These are phyloP conservation scores for Schizophyllum amplum DNA, from an alignment of 1,284 basidiomycete genomes.

Conservation along the genomic window DNA sequence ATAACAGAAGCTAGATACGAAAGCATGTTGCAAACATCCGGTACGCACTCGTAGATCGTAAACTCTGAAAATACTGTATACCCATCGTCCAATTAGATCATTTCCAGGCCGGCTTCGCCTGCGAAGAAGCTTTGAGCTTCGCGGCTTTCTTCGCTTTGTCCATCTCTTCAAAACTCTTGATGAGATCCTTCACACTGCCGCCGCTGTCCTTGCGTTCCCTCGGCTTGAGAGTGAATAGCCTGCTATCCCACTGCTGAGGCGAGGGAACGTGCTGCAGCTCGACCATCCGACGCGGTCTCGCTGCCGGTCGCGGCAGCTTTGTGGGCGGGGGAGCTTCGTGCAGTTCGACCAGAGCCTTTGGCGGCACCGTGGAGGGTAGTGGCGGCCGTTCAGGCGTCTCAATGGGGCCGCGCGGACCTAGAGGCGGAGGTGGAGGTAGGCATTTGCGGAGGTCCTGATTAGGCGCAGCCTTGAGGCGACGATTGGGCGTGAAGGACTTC, in stretches of 20 bases:
- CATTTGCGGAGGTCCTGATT: constrained; percentile 22
- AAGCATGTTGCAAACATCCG: background rate
- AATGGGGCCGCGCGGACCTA: constrained; percentile 45
- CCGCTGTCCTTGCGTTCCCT: constrained; percentile 46
- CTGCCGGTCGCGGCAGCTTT: constrained; percentile 32
- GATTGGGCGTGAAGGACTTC: constrained; percentile 29
- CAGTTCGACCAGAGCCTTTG: constrained; percentile 56
- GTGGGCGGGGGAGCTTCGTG: constrained; percentile 38
- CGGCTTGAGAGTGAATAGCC: constrained; percentile 11
- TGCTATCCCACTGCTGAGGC: constrained; percentile 15
- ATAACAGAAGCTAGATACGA: background rate
- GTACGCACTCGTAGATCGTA: background rate
- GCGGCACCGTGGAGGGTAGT: constrained; percentile 33
- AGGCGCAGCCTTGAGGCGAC: constrained; percentile 9
- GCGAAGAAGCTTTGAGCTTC: constrained; percentile 7
- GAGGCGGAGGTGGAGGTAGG: constrained; percentile 47
- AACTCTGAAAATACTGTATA: no score
- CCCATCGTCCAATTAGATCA: no score
- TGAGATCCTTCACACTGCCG: constrained; percentile 61
- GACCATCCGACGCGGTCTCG: constrained; percentile 39
- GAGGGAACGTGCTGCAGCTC: constrained; percentile 43
- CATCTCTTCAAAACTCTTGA: constrained; percentile 52
- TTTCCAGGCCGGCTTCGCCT: background rate
- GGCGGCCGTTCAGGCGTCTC: constrained; percentile 48
- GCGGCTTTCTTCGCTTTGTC: constrained; percentile 20